Evolutionary conservation across 2,329 filamentous ascomycete genomes (phyloP), one percentile per base, ranked within the genome.

Genomic region (Rhynchosporium agropyri): DNA sequence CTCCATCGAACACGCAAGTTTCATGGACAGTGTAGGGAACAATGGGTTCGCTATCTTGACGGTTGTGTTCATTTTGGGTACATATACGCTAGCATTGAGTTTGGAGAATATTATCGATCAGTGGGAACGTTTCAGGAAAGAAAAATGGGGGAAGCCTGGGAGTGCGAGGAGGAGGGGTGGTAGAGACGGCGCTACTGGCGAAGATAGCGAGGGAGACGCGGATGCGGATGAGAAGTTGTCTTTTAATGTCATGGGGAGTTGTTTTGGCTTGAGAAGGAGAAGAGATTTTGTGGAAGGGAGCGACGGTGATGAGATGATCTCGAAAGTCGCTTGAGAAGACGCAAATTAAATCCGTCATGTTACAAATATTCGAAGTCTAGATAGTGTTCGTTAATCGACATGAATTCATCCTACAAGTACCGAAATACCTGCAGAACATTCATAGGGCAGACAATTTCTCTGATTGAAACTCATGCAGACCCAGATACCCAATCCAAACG

Each of bases 21-120:
- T 68, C 43, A 66, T 66, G 60, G 33, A 59, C 6, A 53, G 63
- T 5, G 42, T 36, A 3, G 65, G 63, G 12, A 59, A 43, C 28
- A 67, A 61, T 20, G 54, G 53, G 13, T 69, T 61, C 43, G 62
- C 56, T n/a, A 56, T 62, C 15, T 36, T 69, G 7, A 58, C 63
- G 4, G 58, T 65, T 4, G 28, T 66, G 4, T 67, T 69, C 45
- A 58, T 66, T 28, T 26, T 67, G 31, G 65, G 51, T 15, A 69
- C 67, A 7, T 69, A 66, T 38, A 58, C 59, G 1, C 33, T 67
- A 12, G 67, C 67, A 8, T 46, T 65, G 33, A 69, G 59, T 42
- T 54, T 68, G n/a, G 66, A 64, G 53, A 63, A 45, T 29, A 60
- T 64, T 12, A 65, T 65, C 10, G 59, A 61, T 26, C 55, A 64